Evolutionary conservation across 2,329 filamentous ascomycete genomes (phyloP), one percentile per base, ranked within the genome.

Genomic region (Fusarium sp.): DNA sequence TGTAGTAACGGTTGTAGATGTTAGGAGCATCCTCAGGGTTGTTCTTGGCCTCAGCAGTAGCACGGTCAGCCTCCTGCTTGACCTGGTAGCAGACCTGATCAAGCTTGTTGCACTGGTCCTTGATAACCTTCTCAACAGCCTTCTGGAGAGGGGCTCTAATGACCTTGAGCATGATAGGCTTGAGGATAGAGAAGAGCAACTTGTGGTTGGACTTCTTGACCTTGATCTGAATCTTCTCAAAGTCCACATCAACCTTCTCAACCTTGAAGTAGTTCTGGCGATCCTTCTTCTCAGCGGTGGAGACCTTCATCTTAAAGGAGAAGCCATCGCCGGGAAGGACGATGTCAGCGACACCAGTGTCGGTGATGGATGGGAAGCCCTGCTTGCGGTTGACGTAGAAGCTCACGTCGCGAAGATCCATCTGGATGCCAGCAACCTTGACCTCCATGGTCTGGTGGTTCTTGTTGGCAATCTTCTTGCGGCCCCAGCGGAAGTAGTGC

Each of bases 321-420:
- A 99, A 91, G 37, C 96, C 96, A 45, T 92, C 88, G 32, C 94
- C 96, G 27, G 92, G 93, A 57, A 99, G 88, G 77, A 94, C 89
- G 75, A 99, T 90, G 78, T 98, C 94, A 82, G 92, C 90, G 32
- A 98, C 86, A 83, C 96, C 96, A 47, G 89, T 92, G 78, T 99
- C 96, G 20, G 89, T 94, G 79, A 98, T 85, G 16, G 90, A 87
- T 5, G 94, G 95, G 85, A 98, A 98, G 11, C 96, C 95, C 76
- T 94, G 84, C 88, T 99, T 98, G 83, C 91, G 93, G 84, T 96
- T 96, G 82, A 99, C 86, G 81, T 98, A 94, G 86, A 94, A 98
- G 80, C 92, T 93, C 68, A 99, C 93, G 77, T 97, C 94, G 70
- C 87, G 88, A 46, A 98, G 85, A 73, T 99, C 96, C 85, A 95